Evolutionary conservation across 2,329 filamentous ascomycete species (phyloP), one percentile per base, ranked within the genome.

Genomic region (Aspergillus fumigatiaffinis): DNA sequence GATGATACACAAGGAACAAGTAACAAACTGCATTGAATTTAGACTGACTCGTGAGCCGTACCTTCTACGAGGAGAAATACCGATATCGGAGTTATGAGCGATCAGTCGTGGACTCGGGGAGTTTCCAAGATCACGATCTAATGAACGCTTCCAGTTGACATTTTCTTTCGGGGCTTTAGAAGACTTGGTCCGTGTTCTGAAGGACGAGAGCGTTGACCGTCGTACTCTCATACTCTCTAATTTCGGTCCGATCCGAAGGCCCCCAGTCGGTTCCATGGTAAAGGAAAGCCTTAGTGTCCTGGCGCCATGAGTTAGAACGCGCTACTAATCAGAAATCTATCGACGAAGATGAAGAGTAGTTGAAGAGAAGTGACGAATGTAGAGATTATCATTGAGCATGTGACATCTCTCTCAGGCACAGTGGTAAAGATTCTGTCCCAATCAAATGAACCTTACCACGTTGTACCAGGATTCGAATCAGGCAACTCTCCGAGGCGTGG

Each of bases 181-280:
- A 44, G 41, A 10, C 41, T 21, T 21, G 21, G 7, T 21, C n/a
- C 21, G 41, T 35, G 21, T 21, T 44, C n/a, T 44, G 20, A 12
- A 4, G 26, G 44, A 10, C 6, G 20, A 10, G 46, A 41, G 28
- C 10, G 20, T 52, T 32, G 46, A 48, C 20, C 38, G n/a, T 42
- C 17, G 38, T 20, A 20, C 28, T 42, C 38, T 38, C 26, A 41
- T n/a, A 38, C n/a, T 51, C 14, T 29, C 17, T 41, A 28, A 25
- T 44, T 54, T 60, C 63, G 63, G 61, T 55, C 63, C 61, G 63
- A 57, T 60, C 63, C 61, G 61, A 59, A 54, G 46, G 29, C 20
- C 57, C 47, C 59, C 52, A 58, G 54, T 57, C 9, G 25, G 54
- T 57, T 61, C 59, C 60, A 59, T 57, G 60, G 60, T 55, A 53